Conservation (phyloP, 2,329 filamentous ascomycete species). For the Arthrobotrys pseudoclavata region DNA sequence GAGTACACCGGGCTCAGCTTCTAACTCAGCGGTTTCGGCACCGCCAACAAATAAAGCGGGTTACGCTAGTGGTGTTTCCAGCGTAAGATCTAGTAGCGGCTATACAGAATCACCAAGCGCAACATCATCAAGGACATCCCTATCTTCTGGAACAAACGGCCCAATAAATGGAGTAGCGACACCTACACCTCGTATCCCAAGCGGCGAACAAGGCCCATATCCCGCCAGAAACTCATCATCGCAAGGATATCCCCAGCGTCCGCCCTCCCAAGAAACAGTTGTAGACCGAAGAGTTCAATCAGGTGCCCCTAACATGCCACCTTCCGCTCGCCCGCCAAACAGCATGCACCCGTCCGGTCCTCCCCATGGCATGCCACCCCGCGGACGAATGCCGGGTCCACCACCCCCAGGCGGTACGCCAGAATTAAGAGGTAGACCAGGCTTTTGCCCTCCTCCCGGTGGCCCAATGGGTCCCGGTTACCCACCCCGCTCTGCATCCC, state of each 20-base stretch:
- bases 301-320: conserved; percentile 28
- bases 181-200: conserved; percentile 33
- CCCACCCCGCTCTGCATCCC: conserved; percentile 45
- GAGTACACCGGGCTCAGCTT: conserved; percentile 6
- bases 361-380: conserved; percentile 28
- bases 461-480: conserved; percentile 57
- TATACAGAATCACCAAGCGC: conserved; percentile 45
- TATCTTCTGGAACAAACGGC: conserved; percentile 40
- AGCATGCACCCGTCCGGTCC: conserved; percentile 18
- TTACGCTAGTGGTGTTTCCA: conserved; percentile 52
- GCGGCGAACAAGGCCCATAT: conserved; percentile 41
- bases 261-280: conserved; percentile 36
- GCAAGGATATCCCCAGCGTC: conserved; percentile 40
- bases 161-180: conserved; percentile 10
- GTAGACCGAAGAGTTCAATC: conserved; percentile 23
- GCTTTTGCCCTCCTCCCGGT: conserved; percentile 40
- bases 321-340: conserved; percentile 21
- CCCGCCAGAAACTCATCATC: conserved; percentile 44
- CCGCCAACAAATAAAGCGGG: conserved; percentile 22
- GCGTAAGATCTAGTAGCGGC: conserved; percentile 47
- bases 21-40: conserved; percentile 12
- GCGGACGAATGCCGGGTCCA: conserved; percentile 13
- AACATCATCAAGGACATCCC: conserved; percentile 45
- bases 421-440: conserved; percentile 50
- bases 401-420: conserved; percentile 15